phyloP scores from a whole-genome alignment of 352 stramenopile species.

The Globisporangium radiosum region DNA sequence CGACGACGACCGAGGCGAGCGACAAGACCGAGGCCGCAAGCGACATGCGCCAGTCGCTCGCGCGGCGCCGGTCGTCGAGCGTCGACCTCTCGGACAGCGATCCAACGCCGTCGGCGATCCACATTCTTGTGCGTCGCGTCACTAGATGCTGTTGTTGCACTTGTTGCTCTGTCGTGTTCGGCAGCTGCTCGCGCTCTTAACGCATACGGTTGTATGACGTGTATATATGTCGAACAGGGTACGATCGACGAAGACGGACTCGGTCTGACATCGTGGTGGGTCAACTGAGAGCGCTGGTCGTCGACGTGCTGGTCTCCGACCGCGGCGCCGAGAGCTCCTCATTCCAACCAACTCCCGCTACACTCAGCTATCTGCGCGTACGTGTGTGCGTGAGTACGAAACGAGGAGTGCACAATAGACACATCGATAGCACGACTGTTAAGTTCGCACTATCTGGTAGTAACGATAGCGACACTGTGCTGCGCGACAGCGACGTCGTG shows the following conservation, averaged over 20 bases:
- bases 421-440: too few relatives aligned
- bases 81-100: slow-evolving; percentile 81
- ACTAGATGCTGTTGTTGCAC: neutral
- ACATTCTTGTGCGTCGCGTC: slow-evolving; percentile 62
- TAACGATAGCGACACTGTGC: too few relatives aligned
- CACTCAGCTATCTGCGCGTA: too few relatives aligned
- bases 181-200: neutral
- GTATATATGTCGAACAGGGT: slow-evolving; percentile 28
- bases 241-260: slow-evolving; percentile 86
- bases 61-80: slow-evolving; percentile 70
- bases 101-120: slow-evolving; percentile 74
- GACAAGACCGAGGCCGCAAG: slow-evolving; percentile 47
- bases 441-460: too few relatives aligned
- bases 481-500: too few relatives aligned
- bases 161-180: neutral
- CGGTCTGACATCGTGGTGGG: slow-evolving; percentile 81
- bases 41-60: slow-evolving; percentile 67
- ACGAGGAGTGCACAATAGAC: too few relatives aligned
- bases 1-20: slow-evolving; percentile 76
- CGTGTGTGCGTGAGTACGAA: too few relatives aligned
- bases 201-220: neutral
- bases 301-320: too few relatives aligned
- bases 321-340: too few relatives aligned
- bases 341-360: too few relatives aligned
- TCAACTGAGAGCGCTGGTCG: slow-evolving; percentile 14